Percentiles rank a stretch among this genome's conserved stretches.
phyloP scores from a whole-genome alignment of 2,329 filamentous ascomycete species.

The Calonectria hongkongensis region DNA sequence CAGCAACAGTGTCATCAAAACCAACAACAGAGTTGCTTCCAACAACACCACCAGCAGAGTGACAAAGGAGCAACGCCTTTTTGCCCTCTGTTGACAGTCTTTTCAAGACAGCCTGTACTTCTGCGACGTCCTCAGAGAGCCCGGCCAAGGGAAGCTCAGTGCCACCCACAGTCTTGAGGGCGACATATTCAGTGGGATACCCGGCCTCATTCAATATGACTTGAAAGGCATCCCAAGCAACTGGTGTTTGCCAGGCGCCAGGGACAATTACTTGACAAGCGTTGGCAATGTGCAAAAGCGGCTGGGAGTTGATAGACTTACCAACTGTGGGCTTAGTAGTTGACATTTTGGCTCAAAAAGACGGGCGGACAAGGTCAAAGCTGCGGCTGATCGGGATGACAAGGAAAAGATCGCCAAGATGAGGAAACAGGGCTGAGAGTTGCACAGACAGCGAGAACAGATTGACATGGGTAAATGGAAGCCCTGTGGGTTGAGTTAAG shows the following conservation, averaged over 20 bases:
- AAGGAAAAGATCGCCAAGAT: not conserved
- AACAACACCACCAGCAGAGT: slow-evolving; percentile 1
- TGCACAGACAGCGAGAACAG: not conserved
- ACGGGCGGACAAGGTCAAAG: not conserved
- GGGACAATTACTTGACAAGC: slow-evolving; percentile 9
- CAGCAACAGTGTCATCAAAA: not conserved
- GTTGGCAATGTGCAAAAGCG: not conserved
- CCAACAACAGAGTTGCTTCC: slow-evolving; percentile 5
- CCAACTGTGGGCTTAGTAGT: slow-evolving; percentile 11
- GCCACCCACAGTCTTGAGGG: slow-evolving; percentile 2
- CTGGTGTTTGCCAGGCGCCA: not conserved
- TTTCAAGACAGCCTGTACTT: not conserved
- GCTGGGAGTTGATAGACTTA: not conserved
- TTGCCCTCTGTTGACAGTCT: not conserved
- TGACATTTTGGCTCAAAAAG: slow-evolving; percentile 7
- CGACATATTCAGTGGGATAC: slow-evolving; percentile 12
- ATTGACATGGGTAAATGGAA: not conserved
- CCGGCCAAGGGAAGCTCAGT: slow-evolving; percentile 2
- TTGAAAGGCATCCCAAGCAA: not conserved
- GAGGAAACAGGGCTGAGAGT: not conserved
- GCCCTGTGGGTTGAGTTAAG: slow-evolving; percentile 1
- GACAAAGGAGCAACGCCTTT: slow-evolving; percentile 5
- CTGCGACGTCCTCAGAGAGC: not conserved
- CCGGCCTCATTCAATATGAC: slow-evolving; percentile 5
- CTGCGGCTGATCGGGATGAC: not conserved